Base-by-base conservation (phyloP, 805 yeast species). In the Metschnikowia cubensis region DNA sequence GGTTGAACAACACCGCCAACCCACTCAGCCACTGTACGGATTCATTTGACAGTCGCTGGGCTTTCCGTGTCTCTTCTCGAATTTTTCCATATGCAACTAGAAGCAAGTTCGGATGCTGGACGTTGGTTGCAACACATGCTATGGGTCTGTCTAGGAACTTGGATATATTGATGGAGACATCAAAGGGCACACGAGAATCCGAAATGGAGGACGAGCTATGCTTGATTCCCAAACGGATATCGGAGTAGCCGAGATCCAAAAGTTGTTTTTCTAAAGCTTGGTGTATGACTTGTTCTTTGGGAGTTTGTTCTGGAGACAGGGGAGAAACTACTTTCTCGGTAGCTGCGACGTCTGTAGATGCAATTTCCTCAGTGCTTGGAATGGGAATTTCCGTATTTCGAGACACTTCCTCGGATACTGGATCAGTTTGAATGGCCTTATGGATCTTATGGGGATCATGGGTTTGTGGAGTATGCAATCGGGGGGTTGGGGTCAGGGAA, bases 1-100 rank as follows among this genome's bases (percentile, higher is more conserved):
- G 53, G 50, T 70, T 72, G 69, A 75, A 79, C 18, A 72, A 29
- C 11, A 67, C 59, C 1, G 66, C 66, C 21, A 64, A 49, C 1
- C 72, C 73, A 7, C 60, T 50, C 45, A 54, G 35, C 49, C 51
- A 35, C 51, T 57, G 32, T 40, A 35, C 39, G 3, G 34, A 17
- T 6, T 32, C n/a, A 10, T 42, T 33, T 41, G 35, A 14, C 33
- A 21, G 5, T 17, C 47, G 14, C 17, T 20, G 11, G 36, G 35
- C 17, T 42, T 47, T 21, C 7, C 22, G 7, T n/a, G 20, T 11
- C 41, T 6, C 5, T 25, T 25, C 11, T 42, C 34, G 17, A 13
- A 18, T 3, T 42, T 35, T 17, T 5, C 58, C 57, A 35, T 57
- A 57, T 13, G 52, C 58, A 15, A 51, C 57, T n/a, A 56, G 32